Conservation (phyloP, 805 yeast genomes). For the Dipodascus geniculatus region DNA sequence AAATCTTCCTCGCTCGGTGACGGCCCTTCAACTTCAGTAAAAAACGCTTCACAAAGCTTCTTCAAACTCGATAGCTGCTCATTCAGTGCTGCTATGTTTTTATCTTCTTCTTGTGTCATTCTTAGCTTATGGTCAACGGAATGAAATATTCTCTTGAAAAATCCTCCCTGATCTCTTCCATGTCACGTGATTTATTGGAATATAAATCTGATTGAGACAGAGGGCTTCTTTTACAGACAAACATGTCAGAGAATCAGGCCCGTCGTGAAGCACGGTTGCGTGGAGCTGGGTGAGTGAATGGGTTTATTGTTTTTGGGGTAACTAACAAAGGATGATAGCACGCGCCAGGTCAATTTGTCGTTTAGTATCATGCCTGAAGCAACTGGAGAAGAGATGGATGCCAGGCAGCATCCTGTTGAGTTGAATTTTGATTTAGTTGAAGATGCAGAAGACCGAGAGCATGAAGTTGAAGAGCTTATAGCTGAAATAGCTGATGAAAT, state of each 20-base stretch:
- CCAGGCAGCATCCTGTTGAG: background rate
- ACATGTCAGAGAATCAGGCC: background rate
- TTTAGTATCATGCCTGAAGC: background rate
- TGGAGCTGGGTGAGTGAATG: background rate
- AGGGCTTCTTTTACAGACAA: too few species aligned
- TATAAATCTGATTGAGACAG: too few species aligned
- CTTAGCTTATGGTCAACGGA: background rate
- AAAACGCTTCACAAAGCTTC: background rate
- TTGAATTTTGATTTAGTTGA: background rate
- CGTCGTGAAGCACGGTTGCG: constrained; percentile 1
- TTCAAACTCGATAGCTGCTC: background rate
- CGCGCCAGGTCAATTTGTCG: background rate
- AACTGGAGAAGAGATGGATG: background rate
- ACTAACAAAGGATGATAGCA: background rate
- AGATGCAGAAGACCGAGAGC: background rate
- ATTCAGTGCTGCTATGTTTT: background rate
- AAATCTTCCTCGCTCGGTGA: background rate
- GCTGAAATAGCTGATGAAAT: background rate
- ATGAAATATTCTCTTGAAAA: background rate
- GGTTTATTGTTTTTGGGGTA: background rate
- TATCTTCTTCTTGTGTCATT: background rate
- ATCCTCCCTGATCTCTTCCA: background rate
- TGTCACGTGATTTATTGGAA: background rate
- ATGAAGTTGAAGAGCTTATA: background rate
- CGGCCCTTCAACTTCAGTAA: background rate